Conservation (phyloP, 139 green algal species). For the Chlamydomonas asymmetrica region DNA sequence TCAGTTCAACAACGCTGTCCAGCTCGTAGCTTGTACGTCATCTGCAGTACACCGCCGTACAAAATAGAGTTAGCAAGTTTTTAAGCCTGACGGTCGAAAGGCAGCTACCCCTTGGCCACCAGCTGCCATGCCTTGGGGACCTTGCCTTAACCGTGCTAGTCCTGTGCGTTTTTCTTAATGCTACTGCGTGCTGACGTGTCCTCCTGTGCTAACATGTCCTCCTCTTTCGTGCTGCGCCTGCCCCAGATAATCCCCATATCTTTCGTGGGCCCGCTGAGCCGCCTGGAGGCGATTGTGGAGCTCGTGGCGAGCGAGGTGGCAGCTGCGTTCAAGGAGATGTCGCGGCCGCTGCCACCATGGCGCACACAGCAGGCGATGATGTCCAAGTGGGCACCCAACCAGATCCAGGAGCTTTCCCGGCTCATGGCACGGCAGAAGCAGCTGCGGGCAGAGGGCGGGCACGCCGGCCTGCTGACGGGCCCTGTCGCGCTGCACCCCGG, state of each 20-base stretch:
- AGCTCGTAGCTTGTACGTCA: too few relatives aligned
- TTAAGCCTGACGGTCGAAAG: too few relatives aligned
- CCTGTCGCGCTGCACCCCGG: too few relatives aligned
- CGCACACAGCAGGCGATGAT: conserved; percentile 60
- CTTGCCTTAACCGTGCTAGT: too few relatives aligned
- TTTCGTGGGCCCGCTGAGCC: conserved; percentile 54
- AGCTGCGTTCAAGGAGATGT: conserved; percentile 51
- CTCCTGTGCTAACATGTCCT: background rate
- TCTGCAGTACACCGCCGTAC: too few relatives aligned
- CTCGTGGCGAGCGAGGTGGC: conserved; percentile 63
- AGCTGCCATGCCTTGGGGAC: background rate
- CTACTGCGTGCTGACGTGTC: background rate
- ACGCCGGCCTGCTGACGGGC: too few relatives aligned
- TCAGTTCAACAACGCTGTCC: too few relatives aligned
- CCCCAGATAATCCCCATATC: conserved; percentile 50
- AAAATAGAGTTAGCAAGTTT: too few relatives aligned
- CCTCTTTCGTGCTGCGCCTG: background rate
- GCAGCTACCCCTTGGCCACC: too few relatives aligned
- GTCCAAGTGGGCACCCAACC: conserved; percentile 57
- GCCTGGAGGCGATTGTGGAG: conserved; percentile 48
- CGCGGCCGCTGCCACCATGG: conserved; percentile 69
- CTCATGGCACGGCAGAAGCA: conserved; percentile 22
- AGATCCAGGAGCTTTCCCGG: conserved; percentile 33
- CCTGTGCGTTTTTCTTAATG: too few relatives aligned
- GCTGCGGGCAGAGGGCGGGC: conserved; percentile 9